A percentile compares a stretch with the other conserved stretches of the same genome.
These are phyloP conservation scores for Nicotiana benthamiana DNA, from an alignment of 257 asterid genomes.

Conservation along the genomic window DNA sequence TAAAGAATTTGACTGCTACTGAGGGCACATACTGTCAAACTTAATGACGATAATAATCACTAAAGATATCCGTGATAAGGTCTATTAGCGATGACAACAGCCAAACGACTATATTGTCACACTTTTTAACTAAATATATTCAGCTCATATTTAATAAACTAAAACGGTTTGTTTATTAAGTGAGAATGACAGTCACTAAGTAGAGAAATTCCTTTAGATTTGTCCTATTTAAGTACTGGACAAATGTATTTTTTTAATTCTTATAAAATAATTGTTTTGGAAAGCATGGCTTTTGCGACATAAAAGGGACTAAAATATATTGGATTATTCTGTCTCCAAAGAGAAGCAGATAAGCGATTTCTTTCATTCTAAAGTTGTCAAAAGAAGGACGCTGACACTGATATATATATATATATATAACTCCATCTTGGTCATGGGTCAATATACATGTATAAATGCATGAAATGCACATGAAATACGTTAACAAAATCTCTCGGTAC, in stretches of 20 bases:
- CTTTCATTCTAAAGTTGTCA: not conserved
- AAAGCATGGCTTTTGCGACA: not conserved
- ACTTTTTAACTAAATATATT: constrained; percentile 6
- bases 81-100: constrained; percentile 13
- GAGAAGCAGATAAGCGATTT: not conserved
- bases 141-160: not conserved
- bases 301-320: not conserved
- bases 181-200: constrained; percentile 28
- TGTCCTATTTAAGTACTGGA: constrained; percentile 18
- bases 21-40: constrained; percentile 1
- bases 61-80: constrained; percentile 1
- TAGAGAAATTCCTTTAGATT: constrained; percentile 18
- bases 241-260: not conserved
- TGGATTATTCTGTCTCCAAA: not conserved
- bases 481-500: no score
- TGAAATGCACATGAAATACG: no score
- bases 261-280: not conserved
- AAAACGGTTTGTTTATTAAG: constrained; percentile 11
- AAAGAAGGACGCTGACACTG: not conserved
- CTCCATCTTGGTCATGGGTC: no score
- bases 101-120: constrained; percentile 18
- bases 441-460: no score
- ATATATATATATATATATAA: not conserved
- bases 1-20: not conserved
- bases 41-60: constrained; percentile 10